Evolutionary conservation across 495 filamentous ascomycete genomes (phyloP).

Genomic region (Corynascus novoguineensis): DNA sequence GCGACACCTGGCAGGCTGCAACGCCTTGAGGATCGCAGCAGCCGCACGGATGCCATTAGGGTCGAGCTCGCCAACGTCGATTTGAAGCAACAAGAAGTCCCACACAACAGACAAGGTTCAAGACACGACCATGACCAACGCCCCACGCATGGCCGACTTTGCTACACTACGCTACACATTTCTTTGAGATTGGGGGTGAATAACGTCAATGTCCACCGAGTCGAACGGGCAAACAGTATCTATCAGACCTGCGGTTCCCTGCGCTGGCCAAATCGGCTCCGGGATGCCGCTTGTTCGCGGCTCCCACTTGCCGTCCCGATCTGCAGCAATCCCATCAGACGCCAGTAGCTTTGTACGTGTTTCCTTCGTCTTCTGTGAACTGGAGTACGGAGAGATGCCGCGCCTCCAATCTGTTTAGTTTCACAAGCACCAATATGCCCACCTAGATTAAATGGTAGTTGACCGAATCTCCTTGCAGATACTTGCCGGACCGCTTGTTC

Average conservation of each 20-base stretch:
- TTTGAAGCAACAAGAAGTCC: too few relatives aligned
- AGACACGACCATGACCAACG: neutral
- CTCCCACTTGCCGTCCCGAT: constrained; percentile 16
- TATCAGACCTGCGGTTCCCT: neutral
- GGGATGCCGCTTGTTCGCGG: constrained; percentile 9
- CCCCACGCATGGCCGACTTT: neutral
- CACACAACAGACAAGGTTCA: too few relatives aligned
- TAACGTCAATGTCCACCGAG: neutral
- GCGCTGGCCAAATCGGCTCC: constrained; percentile 16
- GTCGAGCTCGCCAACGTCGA: neutral
- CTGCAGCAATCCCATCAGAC: constrained; percentile 16
- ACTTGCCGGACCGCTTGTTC: neutral
- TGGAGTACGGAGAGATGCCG: constrained; percentile 18
- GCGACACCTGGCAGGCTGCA: constrained; percentile 12
- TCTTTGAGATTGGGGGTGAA: neutral
- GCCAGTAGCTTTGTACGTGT: constrained; percentile 22
- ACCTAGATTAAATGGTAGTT: constrained; percentile 9
- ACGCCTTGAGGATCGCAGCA: neutral
- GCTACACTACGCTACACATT: too few relatives aligned
- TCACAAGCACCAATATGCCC: constrained; percentile 1
- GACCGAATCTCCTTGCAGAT: neutral
- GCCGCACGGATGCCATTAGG: constrained; percentile 13
- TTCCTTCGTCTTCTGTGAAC: constrained; percentile 17
- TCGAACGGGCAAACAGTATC: constrained; percentile 12
- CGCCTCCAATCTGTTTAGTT: constrained; percentile 11